Evolutionary conservation across 2,329 filamentous ascomycete genomes (phyloP).

Genomic region (Calonectria montana): DNA sequence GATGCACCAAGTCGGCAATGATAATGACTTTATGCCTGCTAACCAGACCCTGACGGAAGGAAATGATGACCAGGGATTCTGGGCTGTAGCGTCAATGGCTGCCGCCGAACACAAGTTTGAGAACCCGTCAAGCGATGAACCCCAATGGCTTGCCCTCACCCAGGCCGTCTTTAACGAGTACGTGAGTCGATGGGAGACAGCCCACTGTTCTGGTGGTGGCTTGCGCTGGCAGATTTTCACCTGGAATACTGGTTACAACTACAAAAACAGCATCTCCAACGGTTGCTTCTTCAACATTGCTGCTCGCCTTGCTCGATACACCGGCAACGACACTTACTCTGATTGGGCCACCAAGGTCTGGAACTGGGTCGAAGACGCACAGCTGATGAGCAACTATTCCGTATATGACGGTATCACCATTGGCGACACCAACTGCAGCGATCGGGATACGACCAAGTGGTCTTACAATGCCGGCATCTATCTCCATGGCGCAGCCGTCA

Average conservation of each 20-base stretch:
- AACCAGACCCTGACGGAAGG: slow-evolving; percentile 72
- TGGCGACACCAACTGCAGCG: slow-evolving; percentile 56
- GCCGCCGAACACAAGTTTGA: slow-evolving; percentile 83
- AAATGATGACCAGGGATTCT: slow-evolving; percentile 86
- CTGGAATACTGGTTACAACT: slow-evolving; percentile 78
- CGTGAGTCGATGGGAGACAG: slow-evolving; percentile 74
- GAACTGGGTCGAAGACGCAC: slow-evolving; percentile 68
- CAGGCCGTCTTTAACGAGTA: slow-evolving; percentile 87
- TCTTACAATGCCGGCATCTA: slow-evolving; percentile 77
- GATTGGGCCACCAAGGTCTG: slow-evolving; percentile 80
- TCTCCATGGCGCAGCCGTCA: slow-evolving; percentile 70
- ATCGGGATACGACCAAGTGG: slow-evolving; percentile 71
- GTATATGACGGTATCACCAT: slow-evolving; percentile 65
- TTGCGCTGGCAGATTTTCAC: slow-evolving; percentile 88
- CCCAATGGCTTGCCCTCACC: slow-evolving; percentile 80
- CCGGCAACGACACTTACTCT: slow-evolving; percentile 81
- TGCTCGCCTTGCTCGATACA: slow-evolving; percentile 80
- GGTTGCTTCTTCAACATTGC: slow-evolving; percentile 77
- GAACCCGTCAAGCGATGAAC: slow-evolving; percentile 69
- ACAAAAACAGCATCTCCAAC: slow-evolving; percentile 77
- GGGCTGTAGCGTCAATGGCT: slow-evolving; percentile 82
- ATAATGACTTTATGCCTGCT: slow-evolving; percentile 73
- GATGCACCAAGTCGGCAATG: slow-evolving; percentile 69
- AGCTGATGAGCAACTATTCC: slow-evolving; percentile 68
- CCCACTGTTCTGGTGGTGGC: slow-evolving; percentile 77